Evolutionary conservation across 768 basidiomycete species (phyloP).

Genomic region (Xanthoconium purpureum): DNA sequence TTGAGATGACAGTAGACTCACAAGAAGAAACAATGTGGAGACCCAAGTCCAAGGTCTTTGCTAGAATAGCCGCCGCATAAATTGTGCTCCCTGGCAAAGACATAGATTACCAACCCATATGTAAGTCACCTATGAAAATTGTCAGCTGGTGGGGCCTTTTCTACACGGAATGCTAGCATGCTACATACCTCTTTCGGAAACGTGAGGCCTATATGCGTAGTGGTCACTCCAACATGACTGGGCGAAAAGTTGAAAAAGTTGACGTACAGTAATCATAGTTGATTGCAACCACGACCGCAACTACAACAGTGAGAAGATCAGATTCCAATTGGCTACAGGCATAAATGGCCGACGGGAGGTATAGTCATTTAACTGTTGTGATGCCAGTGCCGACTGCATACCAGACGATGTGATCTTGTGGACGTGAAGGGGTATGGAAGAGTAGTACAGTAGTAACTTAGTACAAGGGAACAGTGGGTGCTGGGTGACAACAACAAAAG

Average conservation of each 20-base stretch:
- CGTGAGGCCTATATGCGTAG: background rate
- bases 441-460: background rate
- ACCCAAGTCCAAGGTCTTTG: too few species aligned
- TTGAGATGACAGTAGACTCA: background rate
- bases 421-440: too few species aligned
- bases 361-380: background rate
- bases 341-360: background rate
- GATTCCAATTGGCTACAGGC: background rate
- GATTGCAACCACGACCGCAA: background rate
- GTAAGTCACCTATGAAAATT: background rate
- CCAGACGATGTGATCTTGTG: background rate
- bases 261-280: too few species aligned
- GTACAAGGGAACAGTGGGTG: background rate
- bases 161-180: too few species aligned
- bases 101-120: background rate
- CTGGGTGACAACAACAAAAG: too few species aligned
- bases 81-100: background rate
- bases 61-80: too few species aligned
- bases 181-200: background rate
- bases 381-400: background rate
- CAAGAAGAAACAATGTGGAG: too few species aligned
- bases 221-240: background rate
- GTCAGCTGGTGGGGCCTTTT: background rate
- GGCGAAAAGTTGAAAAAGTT: background rate
- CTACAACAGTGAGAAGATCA: background rate